Evolutionary conservation across 495 filamentous ascomycete genomes (phyloP), one percentile per base, ranked within the genome.

Genomic region (Penicillium turbatum): DNA sequence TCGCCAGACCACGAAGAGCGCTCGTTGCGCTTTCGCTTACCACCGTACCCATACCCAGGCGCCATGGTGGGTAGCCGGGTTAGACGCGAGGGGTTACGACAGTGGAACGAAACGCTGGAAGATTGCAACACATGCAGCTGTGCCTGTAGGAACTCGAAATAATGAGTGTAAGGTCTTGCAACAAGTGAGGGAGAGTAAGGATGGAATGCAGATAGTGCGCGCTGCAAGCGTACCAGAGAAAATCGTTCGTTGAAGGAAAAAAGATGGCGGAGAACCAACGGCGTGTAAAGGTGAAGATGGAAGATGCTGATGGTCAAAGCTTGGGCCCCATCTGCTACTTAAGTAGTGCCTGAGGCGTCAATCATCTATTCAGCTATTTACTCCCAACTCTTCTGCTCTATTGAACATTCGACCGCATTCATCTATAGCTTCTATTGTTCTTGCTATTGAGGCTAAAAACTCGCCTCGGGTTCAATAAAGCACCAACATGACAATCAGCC

Each of bases 21-120:
- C 49, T 84, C 82, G 32, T 69, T 71, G 60, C 82, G 71, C 69
- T 85, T 85, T 51, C 82, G 72, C 70, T 85, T 85, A 46, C 74
- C 74, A 61, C 72, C 73, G 55, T 75, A 67, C 59, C 73, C 73
- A 52, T 74, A 67, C 59, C 73, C 77, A 50, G 77, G 77, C 64
- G 77, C 73, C 78, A 81, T 81, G 59, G 57, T 66, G 64, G 34
- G 61, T 51, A 44, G 52, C 54, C 54, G 51, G 59, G 46, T 60
- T 64, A 63, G 41, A 61, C 54, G 53, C 63, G 55, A 63, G 59
- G 61, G 63, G 62, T 49, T 56, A 61, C 63, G 56, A 63, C 42
- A 58, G 62, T 63, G 47, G 56, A 54, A 59, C 61, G 56, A 38
- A 56, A 62, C 57, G 48, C 48, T 48, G 60, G 58, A 53, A 69